These are phyloP conservation scores for Talaromyces verruculosus DNA, from an alignment of 2,329 filamentous ascomycete species.

Conservation along the genomic window DNA sequence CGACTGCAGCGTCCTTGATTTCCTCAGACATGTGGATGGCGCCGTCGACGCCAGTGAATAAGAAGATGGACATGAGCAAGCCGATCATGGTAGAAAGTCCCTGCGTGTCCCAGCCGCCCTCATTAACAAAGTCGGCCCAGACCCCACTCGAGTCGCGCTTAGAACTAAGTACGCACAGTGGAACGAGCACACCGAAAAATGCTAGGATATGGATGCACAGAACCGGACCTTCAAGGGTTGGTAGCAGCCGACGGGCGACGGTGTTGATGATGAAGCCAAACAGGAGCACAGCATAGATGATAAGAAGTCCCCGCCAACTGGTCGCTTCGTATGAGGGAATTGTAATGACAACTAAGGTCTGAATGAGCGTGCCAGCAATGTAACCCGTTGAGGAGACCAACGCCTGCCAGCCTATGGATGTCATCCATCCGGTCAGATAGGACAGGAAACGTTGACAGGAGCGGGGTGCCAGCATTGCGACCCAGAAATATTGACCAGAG, in stretches of 20 bases:
- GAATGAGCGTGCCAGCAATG: not conserved
- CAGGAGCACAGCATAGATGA: not conserved
- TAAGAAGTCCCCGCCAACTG: not conserved
- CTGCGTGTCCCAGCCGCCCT: not conserved
- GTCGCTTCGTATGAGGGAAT: not conserved
- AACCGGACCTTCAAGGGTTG: not conserved
- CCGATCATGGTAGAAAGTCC: constrained; percentile 3
- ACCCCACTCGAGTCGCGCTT: not conserved
- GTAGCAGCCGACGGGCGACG: not conserved
- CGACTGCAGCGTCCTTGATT: constrained; percentile 47
- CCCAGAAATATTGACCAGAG: constrained; percentile 2
- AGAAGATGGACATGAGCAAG: not conserved
- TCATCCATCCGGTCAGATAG: not conserved
- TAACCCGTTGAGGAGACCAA: not conserved
- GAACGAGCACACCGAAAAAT: not conserved
- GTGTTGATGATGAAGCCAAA: not conserved
- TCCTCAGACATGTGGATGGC: constrained; percentile 49
- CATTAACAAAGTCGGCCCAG: not conserved
- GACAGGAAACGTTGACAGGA: not conserved
- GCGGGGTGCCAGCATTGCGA: not conserved
- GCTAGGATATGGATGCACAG: not conserved
- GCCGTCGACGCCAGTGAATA: constrained; percentile 28
- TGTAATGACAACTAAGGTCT: not conserved
- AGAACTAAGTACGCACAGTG: not conserved
- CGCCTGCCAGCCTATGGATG: not conserved